These are phyloP conservation scores for Peronospora farinosa DNA, from an alignment of 352 stramenopile species.

Conservation along the genomic window DNA sequence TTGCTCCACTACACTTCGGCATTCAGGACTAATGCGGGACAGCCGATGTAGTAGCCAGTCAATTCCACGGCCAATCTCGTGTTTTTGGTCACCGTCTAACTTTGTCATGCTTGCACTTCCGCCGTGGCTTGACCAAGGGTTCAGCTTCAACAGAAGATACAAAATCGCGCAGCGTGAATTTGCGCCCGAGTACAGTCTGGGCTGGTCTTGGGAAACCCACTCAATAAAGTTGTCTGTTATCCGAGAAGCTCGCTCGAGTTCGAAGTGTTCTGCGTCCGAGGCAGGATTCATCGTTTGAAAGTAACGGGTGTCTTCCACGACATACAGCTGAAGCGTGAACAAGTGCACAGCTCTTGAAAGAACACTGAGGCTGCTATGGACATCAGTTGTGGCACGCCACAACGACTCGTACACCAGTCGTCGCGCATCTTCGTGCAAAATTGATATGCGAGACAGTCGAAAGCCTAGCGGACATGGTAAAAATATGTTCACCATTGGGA, in stretches of 20 bases:
- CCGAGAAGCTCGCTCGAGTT: conserved; percentile 36
- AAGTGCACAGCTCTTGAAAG: conserved; percentile 68
- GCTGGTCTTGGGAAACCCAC: conserved; percentile 51
- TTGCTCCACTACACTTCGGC: conserved; percentile 40
- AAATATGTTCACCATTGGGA: conserved; percentile 78
- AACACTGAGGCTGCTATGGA: conserved; percentile 55
- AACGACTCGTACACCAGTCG: conserved; percentile 66
- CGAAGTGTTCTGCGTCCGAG: conserved; percentile 37
- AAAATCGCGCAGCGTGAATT: conserved; percentile 40
- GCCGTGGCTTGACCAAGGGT: conserved; percentile 59
- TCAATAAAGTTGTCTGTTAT: conserved; percentile 50
- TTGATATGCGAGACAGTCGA: conserved; percentile 42
- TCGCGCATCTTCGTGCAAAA: conserved; percentile 55
- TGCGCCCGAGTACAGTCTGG: conserved; percentile 23
- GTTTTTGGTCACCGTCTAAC: conserved; percentile 76
- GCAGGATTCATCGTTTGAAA: conserved; percentile 41
- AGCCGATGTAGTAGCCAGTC: conserved; percentile 75
- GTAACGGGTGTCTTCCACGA: conserved; percentile 70
- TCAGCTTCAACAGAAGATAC: conserved; percentile 60
- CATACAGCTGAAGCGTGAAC: conserved; percentile 79
- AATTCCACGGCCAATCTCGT: conserved; percentile 71
- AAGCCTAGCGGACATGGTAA: conserved; percentile 62
- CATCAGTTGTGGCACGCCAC: conserved; percentile 51
- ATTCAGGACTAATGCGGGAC: conserved; percentile 41
- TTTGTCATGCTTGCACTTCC: conserved; percentile 50